Percentiles rank a stretch among this genome's conserved stretches.
Conservation (phyloP, 805 yeast genomes). For the Kurtzmaniella cleridarum region DNA sequence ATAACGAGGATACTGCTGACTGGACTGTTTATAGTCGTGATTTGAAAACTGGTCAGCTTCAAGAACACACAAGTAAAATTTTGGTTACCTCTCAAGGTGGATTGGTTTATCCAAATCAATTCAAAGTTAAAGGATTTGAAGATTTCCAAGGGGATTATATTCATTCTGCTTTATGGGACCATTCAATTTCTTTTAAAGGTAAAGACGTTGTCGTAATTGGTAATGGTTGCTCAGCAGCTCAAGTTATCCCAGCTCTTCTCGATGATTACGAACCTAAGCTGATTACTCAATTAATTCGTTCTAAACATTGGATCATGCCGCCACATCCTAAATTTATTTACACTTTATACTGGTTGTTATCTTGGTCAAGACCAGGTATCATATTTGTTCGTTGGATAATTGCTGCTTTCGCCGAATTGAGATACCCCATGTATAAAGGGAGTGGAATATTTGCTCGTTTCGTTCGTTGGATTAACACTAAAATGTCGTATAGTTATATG, state of each 20-base stretch:
- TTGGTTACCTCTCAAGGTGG: slow-evolving; percentile 29
- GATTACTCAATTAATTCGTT: slow-evolving; percentile 28
- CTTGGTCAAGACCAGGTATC: slow-evolving; percentile 24
- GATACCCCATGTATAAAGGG: slow-evolving; percentile 33
- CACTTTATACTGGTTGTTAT: slow-evolving; percentile 16
- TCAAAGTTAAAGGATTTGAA: slow-evolving; percentile 26
- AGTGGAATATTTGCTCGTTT: slow-evolving; percentile 19
- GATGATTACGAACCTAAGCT: slow-evolving; percentile 19
- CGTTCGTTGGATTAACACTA: slow-evolving; percentile 19
- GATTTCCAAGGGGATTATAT: slow-evolving; percentile 31
- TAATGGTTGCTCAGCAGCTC: slow-evolving; percentile 39
- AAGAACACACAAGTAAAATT: slow-evolving; percentile 24
- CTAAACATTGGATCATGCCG: slow-evolving; percentile 35
- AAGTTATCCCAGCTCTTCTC: slow-evolving; percentile 33
- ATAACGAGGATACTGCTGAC: slow-evolving; percentile 16
- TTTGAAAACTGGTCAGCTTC: slow-evolving; percentile 23
- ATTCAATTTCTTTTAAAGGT: slow-evolving; percentile 24
- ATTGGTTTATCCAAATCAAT: slow-evolving; percentile 30
- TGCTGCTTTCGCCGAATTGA: slow-evolving; percentile 24
- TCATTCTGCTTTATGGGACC: slow-evolving; percentile 38
- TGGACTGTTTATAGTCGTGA: slow-evolving; percentile 27
- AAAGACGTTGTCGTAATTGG: slow-evolving; percentile 36
- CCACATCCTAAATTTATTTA: slow-evolving; percentile 24
- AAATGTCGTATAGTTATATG: slow-evolving; percentile 20
- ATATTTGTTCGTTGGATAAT: slow-evolving; percentile 23